These are phyloP conservation scores for Crepidotus variabilis DNA, from an alignment of 768 basidiomycete genomes.

Conservation along the genomic window DNA sequence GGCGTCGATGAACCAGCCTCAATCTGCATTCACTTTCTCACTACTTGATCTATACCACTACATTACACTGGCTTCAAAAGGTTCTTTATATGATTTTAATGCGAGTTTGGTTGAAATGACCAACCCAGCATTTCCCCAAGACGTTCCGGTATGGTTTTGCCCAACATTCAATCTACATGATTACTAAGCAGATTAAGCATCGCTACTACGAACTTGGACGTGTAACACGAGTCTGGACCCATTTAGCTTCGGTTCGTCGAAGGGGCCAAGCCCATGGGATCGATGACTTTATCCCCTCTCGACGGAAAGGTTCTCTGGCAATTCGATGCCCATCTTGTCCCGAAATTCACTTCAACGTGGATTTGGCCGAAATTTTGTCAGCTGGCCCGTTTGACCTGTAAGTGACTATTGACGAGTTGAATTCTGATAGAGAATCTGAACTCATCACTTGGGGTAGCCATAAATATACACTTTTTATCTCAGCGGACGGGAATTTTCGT, in stretches of 20 bases:
- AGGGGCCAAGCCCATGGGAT: slow-evolving; percentile 19
- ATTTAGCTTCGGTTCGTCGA: slow-evolving; percentile 12
- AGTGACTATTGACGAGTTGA: no score
- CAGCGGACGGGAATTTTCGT: slow-evolving; percentile 23
- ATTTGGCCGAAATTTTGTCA: slow-evolving; percentile 10
- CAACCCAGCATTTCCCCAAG: slow-evolving; percentile 16
- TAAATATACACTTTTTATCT: slow-evolving; percentile 22
- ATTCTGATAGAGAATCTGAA: no score
- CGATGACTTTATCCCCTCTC: slow-evolving; percentile 10
- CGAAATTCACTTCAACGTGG: slow-evolving; percentile 23
- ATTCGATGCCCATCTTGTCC: slow-evolving; percentile 24
- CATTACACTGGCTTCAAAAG: slow-evolving; percentile 1
- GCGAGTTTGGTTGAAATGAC: slow-evolving; percentile 16
- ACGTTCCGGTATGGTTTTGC: slow-evolving; percentile 17
- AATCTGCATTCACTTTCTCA: slow-evolving; percentile 3
- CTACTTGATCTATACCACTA: slow-evolving; percentile 4
- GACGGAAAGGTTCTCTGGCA: slow-evolving; percentile 10
- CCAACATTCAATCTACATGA: background rate
- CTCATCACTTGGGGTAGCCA: no score
- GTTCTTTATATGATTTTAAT: slow-evolving; percentile 24
- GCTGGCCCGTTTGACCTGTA: slow-evolving; percentile 14
- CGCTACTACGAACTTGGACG: slow-evolving; percentile 17
- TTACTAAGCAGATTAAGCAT: slow-evolving; percentile 11
- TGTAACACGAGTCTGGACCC: slow-evolving; percentile 21
- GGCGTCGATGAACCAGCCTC: slow-evolving; percentile 2